Conservation (phyloP, 306 rosid genomes). For the Acacia acuminata region DNA sequence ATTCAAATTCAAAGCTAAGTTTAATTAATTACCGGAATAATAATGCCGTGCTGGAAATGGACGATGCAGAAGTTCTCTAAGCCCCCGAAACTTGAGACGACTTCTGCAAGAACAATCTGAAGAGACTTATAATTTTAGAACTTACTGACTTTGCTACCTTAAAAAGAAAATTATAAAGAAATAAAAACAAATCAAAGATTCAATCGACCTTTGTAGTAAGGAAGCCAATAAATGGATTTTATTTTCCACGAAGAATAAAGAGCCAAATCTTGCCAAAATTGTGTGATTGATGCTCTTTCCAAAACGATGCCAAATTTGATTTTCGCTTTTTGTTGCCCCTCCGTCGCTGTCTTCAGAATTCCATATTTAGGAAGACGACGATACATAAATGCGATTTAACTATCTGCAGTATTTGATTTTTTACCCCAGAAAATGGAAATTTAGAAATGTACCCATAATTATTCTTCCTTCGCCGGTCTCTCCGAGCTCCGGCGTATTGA, state of each 20-base stretch:
- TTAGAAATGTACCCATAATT: not conserved
- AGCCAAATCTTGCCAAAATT: not conserved
- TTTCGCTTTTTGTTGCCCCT: not conserved
- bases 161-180: conserved; percentile 2
- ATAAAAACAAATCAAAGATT: conserved; percentile 5
- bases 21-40: conserved; percentile 32
- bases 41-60: conserved; percentile 16
- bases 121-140: not conserved
- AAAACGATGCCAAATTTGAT: not conserved
- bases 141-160: not conserved
- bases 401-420: not conserved
- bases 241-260: conserved; percentile 10
- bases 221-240: not conserved
- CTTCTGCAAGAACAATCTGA: conserved; percentile 11
- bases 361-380: not conserved
- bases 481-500: not conserved
- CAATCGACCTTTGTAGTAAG: conserved; percentile 9
- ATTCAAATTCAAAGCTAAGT: not conserved
- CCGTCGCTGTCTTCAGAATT: not conserved
- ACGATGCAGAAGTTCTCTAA: conserved; percentile 3
- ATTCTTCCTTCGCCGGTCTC: not conserved
- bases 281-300: not conserved
- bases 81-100: conserved; percentile 15
- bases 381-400: not conserved
- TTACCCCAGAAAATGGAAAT: not conserved